Base-by-base conservation (phyloP, 495 filamentous ascomycete genomes). In the Hyaloscypha hepaticicola region DNA sequence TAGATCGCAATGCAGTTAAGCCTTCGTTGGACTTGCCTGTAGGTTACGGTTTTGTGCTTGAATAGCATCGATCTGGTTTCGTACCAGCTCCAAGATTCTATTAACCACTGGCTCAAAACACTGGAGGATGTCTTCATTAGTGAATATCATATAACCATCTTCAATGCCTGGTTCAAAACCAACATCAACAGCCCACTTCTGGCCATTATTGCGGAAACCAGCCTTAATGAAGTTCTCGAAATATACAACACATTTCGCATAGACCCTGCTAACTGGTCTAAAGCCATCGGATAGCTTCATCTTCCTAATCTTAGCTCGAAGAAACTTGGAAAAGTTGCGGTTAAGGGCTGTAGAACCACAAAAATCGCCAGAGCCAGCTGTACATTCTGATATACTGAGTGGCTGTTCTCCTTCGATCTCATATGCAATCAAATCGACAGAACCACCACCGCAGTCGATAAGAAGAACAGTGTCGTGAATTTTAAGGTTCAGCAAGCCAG, bases 171-270 rank as follows among this genome's bases (percentile, higher is more conserved):
- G 87, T 75, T 90, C 87, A 69, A 90, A 90, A 73, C 87, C 87
- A 29, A 90, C 87, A 69, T 90, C 88, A 25, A 90, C 87, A 41
- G 87, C 87, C 88, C 88, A 90, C 72, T 90, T 90, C 72, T 90
- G 87, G 33, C 86, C 86, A 73, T 90, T 90, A 75, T 90, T 90
- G n/a, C 88, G 80, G 81, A 90, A 90, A 76, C 90, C 88, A 51
- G 87, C 87, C 78, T 90, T 90, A 79, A 90, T 90, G 70, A 87
- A 77, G 79, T 90, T 90, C 78, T 90, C 87, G 56, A 90, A 90
- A 73, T 90, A 87, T 87, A 90, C 89, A 74, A 90, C 90, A 74
- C 88, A 90, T 75, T 90, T 90, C 61, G 88, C 87, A 67, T 90
- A 90, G 22, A 90, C 88, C 72, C 87, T 85, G 22, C 87, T 87